Conservation (phyloP, 129 eudicot genomes). For the Helianthus annuus region HanXRQr2.0-SUNRISE NC_035445.2:109048789-109049288, state of each 20-base stretch:
- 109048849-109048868: too few relatives aligned
- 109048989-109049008: background rate
- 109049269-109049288: slow-evolving; percentile 41
- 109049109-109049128: slow-evolving; percentile 10
- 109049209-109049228: slow-evolving; percentile 72
- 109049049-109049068: slow-evolving; percentile 71
- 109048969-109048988: too few relatives aligned
- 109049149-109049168: slow-evolving; percentile 94
- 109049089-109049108: slow-evolving; percentile 8
- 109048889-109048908: too few relatives aligned
- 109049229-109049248: slow-evolving; percentile 66
- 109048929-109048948: too few relatives aligned
- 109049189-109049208: slow-evolving; percentile 82
- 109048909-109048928: too few relatives aligned
- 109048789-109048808: too few relatives aligned
- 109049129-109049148: slow-evolving; percentile 32
- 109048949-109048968: too few relatives aligned
- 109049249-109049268: slow-evolving; percentile 48
- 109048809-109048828: too few relatives aligned
- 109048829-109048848: too few relatives aligned
- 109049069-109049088: slow-evolving; percentile 4
- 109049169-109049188: slow-evolving; percentile 89
- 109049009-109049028: slow-evolving; percentile 72
- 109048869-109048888: too few relatives aligned
- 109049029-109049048: slow-evolving; percentile 94